These are phyloP conservation scores for Croton setiger DNA, from an alignment of 441 rosid genomes.

Conservation along the genomic window DNA sequence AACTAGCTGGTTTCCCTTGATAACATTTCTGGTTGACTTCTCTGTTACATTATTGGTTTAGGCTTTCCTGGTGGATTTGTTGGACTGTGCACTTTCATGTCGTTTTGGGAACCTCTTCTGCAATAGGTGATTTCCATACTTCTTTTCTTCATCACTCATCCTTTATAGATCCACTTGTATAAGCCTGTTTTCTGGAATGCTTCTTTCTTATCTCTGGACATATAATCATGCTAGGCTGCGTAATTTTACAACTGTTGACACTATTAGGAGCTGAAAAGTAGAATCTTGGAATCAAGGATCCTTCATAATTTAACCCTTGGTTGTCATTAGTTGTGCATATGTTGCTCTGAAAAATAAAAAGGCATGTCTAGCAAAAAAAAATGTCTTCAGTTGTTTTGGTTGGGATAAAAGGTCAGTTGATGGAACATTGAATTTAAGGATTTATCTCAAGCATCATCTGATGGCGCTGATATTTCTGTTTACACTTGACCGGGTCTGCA, in stretches of 20 bases:
- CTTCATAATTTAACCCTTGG: not conserved
- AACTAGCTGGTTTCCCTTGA: constrained; percentile 6
- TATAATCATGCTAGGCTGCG: not conserved
- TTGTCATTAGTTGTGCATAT: not conserved
- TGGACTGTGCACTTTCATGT: constrained; percentile 84
- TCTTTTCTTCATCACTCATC: not conserved
- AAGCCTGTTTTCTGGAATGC: constrained; percentile 6
- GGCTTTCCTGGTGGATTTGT: constrained; percentile 92
- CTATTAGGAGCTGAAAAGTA: constrained; percentile 4
- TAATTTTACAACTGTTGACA: not conserved
- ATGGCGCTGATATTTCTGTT: not conserved
- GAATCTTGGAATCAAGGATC: not conserved
- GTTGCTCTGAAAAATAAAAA: too few species aligned
- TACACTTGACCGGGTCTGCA: not conserved
- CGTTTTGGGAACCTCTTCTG: constrained; percentile 97
- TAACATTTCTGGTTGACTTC: constrained; percentile 15
- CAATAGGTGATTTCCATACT: constrained; percentile 56
- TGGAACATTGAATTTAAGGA: not conserved
- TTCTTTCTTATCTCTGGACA: not conserved
- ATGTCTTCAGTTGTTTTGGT: not conserved
- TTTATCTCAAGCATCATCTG: not conserved
- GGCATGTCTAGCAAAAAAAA: not conserved
- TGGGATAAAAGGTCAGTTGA: not conserved
- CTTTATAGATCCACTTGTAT: constrained; percentile 1
- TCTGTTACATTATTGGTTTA: constrained; percentile 31